These are phyloP conservation scores for Chloranthus sessilifolius DNA, from an alignment of 164 flowering plant genomes.

Conservation along the genomic window DNA sequence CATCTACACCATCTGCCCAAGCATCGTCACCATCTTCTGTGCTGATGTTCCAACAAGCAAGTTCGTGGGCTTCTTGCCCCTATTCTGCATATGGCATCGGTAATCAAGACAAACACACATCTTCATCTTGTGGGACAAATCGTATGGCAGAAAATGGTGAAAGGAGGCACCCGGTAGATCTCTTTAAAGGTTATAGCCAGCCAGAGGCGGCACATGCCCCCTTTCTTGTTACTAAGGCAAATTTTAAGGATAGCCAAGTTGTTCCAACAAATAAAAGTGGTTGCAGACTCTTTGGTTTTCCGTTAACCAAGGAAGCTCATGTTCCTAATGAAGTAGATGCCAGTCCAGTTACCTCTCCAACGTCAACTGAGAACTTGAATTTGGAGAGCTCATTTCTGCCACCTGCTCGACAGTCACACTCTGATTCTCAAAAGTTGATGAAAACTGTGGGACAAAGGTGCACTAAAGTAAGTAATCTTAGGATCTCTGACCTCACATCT, in stretches of 20 bases:
- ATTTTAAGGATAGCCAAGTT: slow-evolving; percentile 18
- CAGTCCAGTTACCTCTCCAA: slow-evolving; percentile 19
- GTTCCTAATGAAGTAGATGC: slow-evolving; percentile 18
- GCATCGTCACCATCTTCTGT: slow-evolving; percentile 76
- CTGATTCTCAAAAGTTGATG: slow-evolving; percentile 26
- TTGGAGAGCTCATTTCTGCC: slow-evolving; percentile 25
- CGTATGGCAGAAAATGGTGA: slow-evolving; percentile 12
- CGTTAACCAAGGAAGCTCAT: slow-evolving; percentile 49
- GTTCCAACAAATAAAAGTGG: slow-evolving; percentile 34
- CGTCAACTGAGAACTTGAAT: slow-evolving; percentile 16
- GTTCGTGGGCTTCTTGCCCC: slow-evolving; percentile 18
- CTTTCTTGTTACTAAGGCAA: slow-evolving; percentile 17
- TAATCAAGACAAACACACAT: slow-evolving; percentile 15
- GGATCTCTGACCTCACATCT: slow-evolving; percentile 29
- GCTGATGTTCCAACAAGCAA: slow-evolving; percentile 58
- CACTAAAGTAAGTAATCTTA: slow-evolving; percentile 41
- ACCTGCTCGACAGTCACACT: slow-evolving; percentile 21
- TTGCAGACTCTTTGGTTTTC: slow-evolving; percentile 87
- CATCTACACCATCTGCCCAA: slow-evolving; percentile 26
- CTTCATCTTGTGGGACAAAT: slow-evolving; percentile 9
- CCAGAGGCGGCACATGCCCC: slow-evolving; percentile 12
- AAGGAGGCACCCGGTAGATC: slow-evolving; percentile 13
- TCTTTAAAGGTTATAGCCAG: slow-evolving; percentile 21
- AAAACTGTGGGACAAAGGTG: slow-evolving; percentile 36
- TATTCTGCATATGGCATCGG: slow-evolving; percentile 7